These are phyloP conservation scores for Dryas integrifolia DNA, from an alignment of 331 rosid genomes.

Conservation along the genomic window DNA sequence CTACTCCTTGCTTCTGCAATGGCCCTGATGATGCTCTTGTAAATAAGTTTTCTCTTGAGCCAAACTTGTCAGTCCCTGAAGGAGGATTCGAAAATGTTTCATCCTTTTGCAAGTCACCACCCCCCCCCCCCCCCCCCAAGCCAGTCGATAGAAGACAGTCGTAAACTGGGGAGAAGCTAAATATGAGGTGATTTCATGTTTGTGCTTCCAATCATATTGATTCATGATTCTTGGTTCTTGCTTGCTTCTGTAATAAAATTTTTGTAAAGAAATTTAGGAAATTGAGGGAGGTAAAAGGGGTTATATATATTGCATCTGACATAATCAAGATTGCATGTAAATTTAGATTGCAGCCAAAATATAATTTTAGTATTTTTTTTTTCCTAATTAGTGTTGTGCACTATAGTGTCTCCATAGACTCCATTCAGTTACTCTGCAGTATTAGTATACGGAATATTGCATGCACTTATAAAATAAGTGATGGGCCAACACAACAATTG, in stretches of 20 bases:
- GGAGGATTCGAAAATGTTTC: constrained; percentile 19
- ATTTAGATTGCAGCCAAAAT: constrained; percentile 30
- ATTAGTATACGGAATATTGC: no score
- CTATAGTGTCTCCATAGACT: no score
- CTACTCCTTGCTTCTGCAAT: constrained; percentile 46
- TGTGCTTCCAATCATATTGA: constrained; percentile 37
- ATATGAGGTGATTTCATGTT: constrained; percentile 18
- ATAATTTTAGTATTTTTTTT: not conserved
- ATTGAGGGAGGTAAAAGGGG: constrained; percentile 11
- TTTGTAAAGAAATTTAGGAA: constrained; percentile 56
- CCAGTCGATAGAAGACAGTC: constrained; percentile 12
- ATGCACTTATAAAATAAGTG: no score
- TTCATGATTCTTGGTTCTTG: constrained; percentile 59
- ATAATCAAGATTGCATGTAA: constrained; percentile 37
- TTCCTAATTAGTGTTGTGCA: not conserved
- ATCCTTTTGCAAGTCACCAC: constrained; percentile 26
- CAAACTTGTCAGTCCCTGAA: constrained; percentile 28
- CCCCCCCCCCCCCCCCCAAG: constrained; percentile 14
- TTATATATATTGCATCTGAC: constrained; percentile 28
- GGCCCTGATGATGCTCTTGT: constrained; percentile 41
- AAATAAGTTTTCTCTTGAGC: constrained; percentile 26
- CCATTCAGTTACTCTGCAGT: no score
- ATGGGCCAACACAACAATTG: no score
- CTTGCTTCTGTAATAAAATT: constrained; percentile 51
- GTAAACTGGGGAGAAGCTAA: constrained; percentile 1